phyloP scores from a whole-genome alignment of 495 filamentous ascomycete species.

The Talaromyces adpressus region DNA sequence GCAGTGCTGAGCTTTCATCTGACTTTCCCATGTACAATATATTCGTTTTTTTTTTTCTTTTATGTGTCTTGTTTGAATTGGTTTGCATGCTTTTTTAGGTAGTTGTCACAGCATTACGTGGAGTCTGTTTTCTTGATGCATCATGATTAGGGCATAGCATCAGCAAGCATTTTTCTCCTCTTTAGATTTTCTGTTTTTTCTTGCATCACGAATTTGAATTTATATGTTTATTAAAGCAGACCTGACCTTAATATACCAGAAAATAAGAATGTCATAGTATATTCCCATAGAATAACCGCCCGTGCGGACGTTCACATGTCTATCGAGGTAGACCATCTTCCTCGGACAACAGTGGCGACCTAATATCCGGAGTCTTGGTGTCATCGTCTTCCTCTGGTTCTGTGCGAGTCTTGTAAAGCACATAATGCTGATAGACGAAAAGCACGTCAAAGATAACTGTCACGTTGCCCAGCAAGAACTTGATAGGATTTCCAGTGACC shows the following conservation, averaged over 20 bases:
- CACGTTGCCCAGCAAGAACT: constrained; percentile 77
- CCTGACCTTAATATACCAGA: neutral
- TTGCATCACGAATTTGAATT: neutral
- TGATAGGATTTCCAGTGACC: constrained; percentile 84
- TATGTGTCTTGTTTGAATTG: neutral
- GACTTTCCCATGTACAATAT: neutral
- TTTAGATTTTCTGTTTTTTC: neutral
- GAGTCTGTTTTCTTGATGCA: constrained; percentile 14
- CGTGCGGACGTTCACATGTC: neutral
- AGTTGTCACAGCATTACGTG: neutral
- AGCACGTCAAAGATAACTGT: constrained; percentile 79
- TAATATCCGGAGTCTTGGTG: constrained; percentile 10
- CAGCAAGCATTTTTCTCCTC: neutral
- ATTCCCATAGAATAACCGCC: neutral
- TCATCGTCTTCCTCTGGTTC: constrained; percentile 13
- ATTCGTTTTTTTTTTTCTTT: neutral
- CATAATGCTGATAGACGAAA: constrained; percentile 83
- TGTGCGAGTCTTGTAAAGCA: constrained; percentile 50
- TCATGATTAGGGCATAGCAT: neutral
- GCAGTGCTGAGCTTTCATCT: neutral
- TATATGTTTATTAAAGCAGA: neutral
- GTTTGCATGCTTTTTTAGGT: neutral
- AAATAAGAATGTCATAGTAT: neutral
- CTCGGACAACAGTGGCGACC: constrained; percentile 8
- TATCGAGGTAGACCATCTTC: constrained; percentile 1